phyloP scores from a whole-genome alignment of 805 yeast genomes.

The Candida krabiensis region DNA sequence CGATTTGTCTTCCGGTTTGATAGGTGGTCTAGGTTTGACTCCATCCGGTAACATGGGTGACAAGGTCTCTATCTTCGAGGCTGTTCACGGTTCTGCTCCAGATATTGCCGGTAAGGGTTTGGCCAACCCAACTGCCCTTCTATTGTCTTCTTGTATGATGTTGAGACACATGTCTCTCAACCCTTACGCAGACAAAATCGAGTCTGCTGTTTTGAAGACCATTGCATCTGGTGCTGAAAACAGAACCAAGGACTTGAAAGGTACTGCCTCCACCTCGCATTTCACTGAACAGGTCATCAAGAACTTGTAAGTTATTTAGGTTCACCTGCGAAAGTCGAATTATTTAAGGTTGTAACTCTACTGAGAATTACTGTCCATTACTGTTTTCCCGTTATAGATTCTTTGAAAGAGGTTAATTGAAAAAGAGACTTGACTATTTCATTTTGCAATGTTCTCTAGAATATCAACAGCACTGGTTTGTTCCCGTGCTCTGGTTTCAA shows the following conservation, averaged over 20 bases:
- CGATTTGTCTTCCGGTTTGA: constrained; percentile 94
- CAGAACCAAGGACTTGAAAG: constrained; percentile 96
- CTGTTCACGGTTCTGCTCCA: constrained; percentile 99
- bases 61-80: constrained; percentile 96
- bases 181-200: constrained; percentile 79
- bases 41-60: constrained; percentile 99
- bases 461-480: too few relatives aligned
- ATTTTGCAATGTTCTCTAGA: too few relatives aligned
- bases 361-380: neutral
- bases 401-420: neutral
- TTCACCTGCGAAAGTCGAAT: too few relatives aligned
- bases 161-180: constrained; percentile 95
- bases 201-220: constrained; percentile 81
- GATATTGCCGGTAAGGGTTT: constrained; percentile 98
- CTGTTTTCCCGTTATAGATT: neutral
- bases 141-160: constrained; percentile 98
- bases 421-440: too few relatives aligned
- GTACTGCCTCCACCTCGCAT: constrained; percentile 82
- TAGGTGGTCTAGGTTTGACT: constrained; percentile 98
- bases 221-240: constrained; percentile 94
- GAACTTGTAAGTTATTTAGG: constrained; percentile 65
- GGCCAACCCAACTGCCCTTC: constrained; percentile 98
- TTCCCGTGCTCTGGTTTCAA: too few relatives aligned
- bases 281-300: constrained; percentile 90
- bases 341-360: neutral